Conservation (phyloP, 306 rosid genomes). For the Geum urbanum region DNA sequence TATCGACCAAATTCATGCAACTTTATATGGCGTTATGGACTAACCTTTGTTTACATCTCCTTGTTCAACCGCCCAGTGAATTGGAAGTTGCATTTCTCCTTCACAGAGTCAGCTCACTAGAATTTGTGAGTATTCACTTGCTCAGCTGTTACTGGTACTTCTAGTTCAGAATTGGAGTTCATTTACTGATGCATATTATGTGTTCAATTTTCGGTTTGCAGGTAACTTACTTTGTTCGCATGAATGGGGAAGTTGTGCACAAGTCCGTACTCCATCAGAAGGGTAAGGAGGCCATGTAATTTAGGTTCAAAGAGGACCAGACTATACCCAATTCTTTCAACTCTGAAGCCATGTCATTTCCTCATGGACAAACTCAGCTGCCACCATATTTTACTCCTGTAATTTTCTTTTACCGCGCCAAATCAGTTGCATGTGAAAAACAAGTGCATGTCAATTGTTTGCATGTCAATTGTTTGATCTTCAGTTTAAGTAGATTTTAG, state of each 20-base stretch:
- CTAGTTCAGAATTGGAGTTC: neutral
- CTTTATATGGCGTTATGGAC: conserved; percentile 1
- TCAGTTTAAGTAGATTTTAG: too few species aligned
- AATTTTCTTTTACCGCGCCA: neutral
- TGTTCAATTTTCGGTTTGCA: conserved; percentile 13
- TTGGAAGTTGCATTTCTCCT: conserved; percentile 51
- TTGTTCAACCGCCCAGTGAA: conserved; percentile 19
- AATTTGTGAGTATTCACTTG: conserved; percentile 40
- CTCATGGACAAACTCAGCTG: neutral
- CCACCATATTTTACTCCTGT: neutral
- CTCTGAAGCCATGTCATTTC: too few species aligned
- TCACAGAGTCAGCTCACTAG: conserved; percentile 44
- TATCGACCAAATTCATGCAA: conserved; percentile 2
- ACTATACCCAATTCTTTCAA: neutral
- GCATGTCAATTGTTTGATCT: neutral
- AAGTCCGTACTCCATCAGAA: conserved; percentile 40
- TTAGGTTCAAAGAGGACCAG: conserved; percentile 10
- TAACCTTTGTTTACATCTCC: neutral
- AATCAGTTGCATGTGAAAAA: neutral
- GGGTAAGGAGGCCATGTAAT: conserved; percentile 43
- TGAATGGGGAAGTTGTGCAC: conserved; percentile 33
- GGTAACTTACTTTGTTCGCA: conserved; percentile 42
- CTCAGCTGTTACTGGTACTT: neutral
- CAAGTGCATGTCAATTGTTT: too few species aligned
- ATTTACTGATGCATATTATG: neutral